Evolutionary conservation across 768 basidiomycete genomes (phyloP).

Genomic region (Obba rivulosa): DNA sequence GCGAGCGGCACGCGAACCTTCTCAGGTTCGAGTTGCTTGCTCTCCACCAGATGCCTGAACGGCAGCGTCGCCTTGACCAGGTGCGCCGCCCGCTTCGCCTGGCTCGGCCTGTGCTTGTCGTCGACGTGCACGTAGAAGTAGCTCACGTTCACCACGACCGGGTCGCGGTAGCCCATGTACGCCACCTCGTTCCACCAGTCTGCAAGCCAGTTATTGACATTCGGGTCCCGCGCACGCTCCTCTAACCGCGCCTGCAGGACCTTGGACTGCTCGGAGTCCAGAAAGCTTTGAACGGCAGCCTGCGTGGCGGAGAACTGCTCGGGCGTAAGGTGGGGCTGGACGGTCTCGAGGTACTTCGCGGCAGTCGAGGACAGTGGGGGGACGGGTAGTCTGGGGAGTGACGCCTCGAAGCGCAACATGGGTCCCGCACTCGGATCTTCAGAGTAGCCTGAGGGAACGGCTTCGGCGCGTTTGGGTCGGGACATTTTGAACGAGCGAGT

Average conservation of each 20-base stretch:
- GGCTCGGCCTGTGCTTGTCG: constrained; percentile 47
- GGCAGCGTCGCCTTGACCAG: constrained; percentile 81
- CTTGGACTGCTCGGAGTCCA: constrained; percentile 59
- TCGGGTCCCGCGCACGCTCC: constrained; percentile 59
- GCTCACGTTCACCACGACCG: constrained; percentile 88
- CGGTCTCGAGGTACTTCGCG: constrained; percentile 82
- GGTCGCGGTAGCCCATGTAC: constrained; percentile 83
- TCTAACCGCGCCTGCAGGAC: constrained; percentile 77
- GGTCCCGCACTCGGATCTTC: constrained; percentile 53
- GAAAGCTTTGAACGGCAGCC: constrained; percentile 58
- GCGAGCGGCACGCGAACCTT: constrained; percentile 77
- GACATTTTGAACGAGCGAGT: constrained; percentile 28
- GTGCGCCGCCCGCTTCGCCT: constrained; percentile 72
- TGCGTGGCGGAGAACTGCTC: constrained; percentile 57
- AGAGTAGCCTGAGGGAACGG: constrained; percentile 39
- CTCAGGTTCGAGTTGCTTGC: constrained; percentile 80
- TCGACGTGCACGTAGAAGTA: constrained; percentile 91
- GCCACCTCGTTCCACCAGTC: constrained; percentile 99
- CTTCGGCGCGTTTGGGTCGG: constrained; percentile 24
- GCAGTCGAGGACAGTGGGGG: constrained; percentile 80
- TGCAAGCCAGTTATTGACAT: constrained; percentile 75
- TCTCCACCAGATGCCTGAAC: constrained; percentile 81
- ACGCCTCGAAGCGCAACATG: constrained; percentile 72
- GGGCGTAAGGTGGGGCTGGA: constrained; percentile 69
- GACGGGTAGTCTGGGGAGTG: constrained; percentile 75